Conservation (phyloP, 352 stramenopile species). For the Globisporangium camurandrum region DNA sequence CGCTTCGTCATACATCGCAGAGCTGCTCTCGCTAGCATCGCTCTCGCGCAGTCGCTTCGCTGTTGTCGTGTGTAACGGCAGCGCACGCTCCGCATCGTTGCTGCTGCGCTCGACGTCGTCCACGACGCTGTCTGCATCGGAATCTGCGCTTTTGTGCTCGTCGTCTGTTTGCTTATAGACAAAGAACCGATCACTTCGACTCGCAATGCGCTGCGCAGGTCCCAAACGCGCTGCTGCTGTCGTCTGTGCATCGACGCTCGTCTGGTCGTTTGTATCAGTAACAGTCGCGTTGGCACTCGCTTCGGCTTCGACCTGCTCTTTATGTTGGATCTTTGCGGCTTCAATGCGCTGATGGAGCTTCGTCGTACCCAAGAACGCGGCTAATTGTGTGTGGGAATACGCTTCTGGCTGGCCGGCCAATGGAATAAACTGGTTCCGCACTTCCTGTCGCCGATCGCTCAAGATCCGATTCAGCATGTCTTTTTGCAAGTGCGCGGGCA, state of each 20-base stretch:
- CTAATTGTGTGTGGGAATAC: conserved; percentile 94
- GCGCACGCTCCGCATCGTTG: background rate
- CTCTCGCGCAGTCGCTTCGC: conserved; percentile 1
- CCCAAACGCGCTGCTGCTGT: conserved; percentile 5
- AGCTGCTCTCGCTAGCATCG: background rate
- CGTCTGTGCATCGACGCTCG: no score
- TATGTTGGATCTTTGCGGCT: conserved; percentile 44
- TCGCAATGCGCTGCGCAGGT: conserved; percentile 76
- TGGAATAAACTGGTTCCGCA: conserved; percentile 93
- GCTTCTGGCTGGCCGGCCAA: conserved; percentile 90
- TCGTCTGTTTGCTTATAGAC: conserved; percentile 47
- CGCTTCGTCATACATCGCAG: conserved; percentile 10
- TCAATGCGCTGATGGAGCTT: conserved; percentile 84
- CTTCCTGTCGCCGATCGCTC: conserved; percentile 81
- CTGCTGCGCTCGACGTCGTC: conserved; percentile 6
- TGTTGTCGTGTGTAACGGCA: no score
- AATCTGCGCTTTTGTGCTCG: background rate
- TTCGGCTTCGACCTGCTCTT: conserved; percentile 10
- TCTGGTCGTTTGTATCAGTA: background rate
- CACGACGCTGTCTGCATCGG: background rate
- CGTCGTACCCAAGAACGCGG: conserved; percentile 91
- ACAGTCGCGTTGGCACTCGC: conserved; percentile 12
- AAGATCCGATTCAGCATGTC: conserved; percentile 89
- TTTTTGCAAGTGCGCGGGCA: conserved; percentile 88
- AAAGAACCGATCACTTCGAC: conserved; percentile 60